phyloP scores from a whole-genome alignment of 2,329 filamentous ascomycete species.

The Trichoderma koningiopsis region DNA sequence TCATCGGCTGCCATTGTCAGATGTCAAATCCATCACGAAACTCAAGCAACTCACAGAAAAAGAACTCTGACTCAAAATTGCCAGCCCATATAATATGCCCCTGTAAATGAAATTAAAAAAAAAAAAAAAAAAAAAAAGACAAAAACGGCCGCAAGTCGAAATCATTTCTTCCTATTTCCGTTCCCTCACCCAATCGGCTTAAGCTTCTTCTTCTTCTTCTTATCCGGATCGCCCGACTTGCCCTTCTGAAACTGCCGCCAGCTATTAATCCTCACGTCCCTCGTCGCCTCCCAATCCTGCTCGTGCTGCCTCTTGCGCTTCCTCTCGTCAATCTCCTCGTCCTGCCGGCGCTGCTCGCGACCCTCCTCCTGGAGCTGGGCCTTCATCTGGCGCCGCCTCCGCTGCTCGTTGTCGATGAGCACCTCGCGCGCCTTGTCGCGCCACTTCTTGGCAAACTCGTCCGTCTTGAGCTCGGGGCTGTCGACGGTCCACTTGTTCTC shows the following conservation, averaged over 20 bases:
- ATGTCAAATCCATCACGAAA: conserved; percentile 34
- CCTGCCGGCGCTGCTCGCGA: conserved; percentile 79
- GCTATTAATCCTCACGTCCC: conserved; percentile 87
- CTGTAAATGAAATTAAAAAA: too few species aligned
- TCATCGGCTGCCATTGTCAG: conserved; percentile 34
- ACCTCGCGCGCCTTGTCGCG: conserved; percentile 87
- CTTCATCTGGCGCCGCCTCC: conserved; percentile 81
- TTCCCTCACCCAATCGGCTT: conserved; percentile 58
- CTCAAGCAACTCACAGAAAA: conserved; percentile 39
- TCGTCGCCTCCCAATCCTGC: conserved; percentile 89
- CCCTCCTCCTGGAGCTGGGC: conserved; percentile 97
- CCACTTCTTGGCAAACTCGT: conserved; percentile 83
- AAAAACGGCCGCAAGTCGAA: not conserved
- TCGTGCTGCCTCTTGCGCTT: conserved; percentile 91
- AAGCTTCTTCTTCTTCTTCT: conserved; percentile 72
- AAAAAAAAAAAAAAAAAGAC: not conserved
- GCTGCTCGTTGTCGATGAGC: conserved; percentile 87
- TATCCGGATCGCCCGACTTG: conserved; percentile 53
- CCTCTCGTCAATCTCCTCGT: conserved; percentile 78
- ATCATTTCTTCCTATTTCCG: not conserved
- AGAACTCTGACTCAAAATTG: not conserved
- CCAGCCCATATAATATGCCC: not conserved
- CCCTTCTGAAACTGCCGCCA: conserved; percentile 92
- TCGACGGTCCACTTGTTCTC: conserved; percentile 93
- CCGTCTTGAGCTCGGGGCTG: conserved; percentile 80